Percentiles rank a stretch among this genome's conserved stretches.
These are phyloP conservation scores for Linum tenue DNA, from an alignment of 345 rosid genomes.

Conservation along the genomic window DNA sequence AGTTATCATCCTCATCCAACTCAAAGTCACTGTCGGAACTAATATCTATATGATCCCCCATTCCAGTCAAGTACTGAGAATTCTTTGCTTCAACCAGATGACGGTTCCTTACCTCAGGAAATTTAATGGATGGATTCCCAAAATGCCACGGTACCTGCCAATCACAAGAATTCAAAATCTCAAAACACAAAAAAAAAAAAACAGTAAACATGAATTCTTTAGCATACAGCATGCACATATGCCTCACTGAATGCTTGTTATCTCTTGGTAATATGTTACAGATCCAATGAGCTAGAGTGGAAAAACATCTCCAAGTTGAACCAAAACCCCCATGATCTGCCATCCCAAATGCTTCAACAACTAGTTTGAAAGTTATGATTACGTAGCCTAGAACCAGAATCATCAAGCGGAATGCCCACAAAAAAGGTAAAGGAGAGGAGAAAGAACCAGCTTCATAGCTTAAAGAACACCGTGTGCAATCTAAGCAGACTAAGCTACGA, in stretches of 20 bases:
- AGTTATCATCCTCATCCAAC: slow-evolving; percentile 23
- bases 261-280: slow-evolving; percentile 18
- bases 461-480: too few relatives aligned
- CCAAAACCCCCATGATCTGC: slow-evolving; percentile 12
- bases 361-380: too few relatives aligned
- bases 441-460: too few relatives aligned
- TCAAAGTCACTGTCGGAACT: slow-evolving; percentile 78
- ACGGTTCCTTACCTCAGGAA: slow-evolving; percentile 3
- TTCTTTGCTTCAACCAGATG: slow-evolving; percentile 13
- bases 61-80: slow-evolving; percentile 11
- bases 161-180: background rate
- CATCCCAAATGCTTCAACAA: background rate
- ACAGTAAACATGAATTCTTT: too few relatives aligned
- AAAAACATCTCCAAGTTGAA: slow-evolving; percentile 23
- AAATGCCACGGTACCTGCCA: slow-evolving; percentile 26
- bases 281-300: slow-evolving; percentile 14
- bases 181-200: slow-evolving; percentile 6
- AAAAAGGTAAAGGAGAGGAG: too few relatives aligned
- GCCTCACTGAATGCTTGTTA: slow-evolving; percentile 20
- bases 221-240: too few relatives aligned
- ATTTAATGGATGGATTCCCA: slow-evolving; percentile 13
- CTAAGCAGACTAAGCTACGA: too few relatives aligned
- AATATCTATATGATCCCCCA: slow-evolving; percentile 52
- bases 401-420: too few relatives aligned
- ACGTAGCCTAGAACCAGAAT: too few relatives aligned